Evolutionary conservation across 2,329 filamentous ascomycete species (phyloP).

Genomic region (Talaromyces sp.): DNA sequence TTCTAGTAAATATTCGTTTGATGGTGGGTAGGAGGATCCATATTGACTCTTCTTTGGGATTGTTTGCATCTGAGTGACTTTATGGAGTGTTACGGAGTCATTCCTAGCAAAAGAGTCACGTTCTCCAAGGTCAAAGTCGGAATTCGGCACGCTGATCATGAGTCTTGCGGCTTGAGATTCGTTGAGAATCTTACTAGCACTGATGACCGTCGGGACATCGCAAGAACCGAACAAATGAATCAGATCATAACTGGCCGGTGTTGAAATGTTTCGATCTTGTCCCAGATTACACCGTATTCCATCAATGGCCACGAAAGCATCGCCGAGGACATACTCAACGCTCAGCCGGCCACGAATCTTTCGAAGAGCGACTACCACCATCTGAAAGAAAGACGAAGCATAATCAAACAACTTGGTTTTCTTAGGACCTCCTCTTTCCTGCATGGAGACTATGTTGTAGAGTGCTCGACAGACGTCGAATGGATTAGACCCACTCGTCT

Average conservation of each 20-base stretch:
- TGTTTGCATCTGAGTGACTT: slow-evolving; percentile 10
- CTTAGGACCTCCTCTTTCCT: slow-evolving; percentile 16
- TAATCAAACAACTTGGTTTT: slow-evolving; percentile 17
- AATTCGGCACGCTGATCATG: background rate
- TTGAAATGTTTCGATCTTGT: background rate
- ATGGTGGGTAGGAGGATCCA: background rate
- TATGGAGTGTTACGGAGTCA: slow-evolving; percentile 9
- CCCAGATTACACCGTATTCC: background rate
- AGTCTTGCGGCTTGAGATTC: slow-evolving; percentile 8
- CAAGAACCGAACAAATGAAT: slow-evolving; percentile 8
- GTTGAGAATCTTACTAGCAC: slow-evolving; percentile 11
- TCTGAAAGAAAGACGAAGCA: slow-evolving; percentile 15
- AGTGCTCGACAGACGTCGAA: slow-evolving; percentile 12
- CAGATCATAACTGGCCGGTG: slow-evolving; percentile 9
- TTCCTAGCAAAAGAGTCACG: background rate
- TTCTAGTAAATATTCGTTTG: slow-evolving; percentile 7
- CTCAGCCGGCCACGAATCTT: slow-evolving; percentile 13
- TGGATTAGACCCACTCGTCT: background rate
- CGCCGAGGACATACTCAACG: slow-evolving; percentile 7
- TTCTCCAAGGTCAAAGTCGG: background rate
- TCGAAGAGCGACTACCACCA: slow-evolving; percentile 15
- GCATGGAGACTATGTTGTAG: slow-evolving; percentile 8
- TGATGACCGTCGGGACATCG: slow-evolving; percentile 6
- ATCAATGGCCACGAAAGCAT: slow-evolving; percentile 11
- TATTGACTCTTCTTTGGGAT: background rate